These are phyloP conservation scores for Cutaneotrichosporon daszewskae DNA, from an alignment of 1,284 basidiomycete species.

Conservation along the genomic window DNA sequence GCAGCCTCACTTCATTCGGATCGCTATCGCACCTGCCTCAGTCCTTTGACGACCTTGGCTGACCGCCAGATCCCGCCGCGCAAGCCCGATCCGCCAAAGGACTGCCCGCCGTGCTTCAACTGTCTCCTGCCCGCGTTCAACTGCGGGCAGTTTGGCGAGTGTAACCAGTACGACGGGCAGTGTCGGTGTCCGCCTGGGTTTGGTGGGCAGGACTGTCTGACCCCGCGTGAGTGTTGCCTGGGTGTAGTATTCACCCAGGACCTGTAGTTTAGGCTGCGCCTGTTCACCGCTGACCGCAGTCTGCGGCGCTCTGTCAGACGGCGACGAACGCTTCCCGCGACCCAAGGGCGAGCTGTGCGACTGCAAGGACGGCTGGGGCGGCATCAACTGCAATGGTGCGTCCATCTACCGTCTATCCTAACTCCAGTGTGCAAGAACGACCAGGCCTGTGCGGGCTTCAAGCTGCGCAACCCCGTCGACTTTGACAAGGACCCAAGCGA, in stretches of 20 bases:
- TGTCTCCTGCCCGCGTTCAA: slow-evolving; percentile 74
- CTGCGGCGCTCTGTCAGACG: slow-evolving; percentile 87
- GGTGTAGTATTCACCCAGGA: too few species aligned
- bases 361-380: slow-evolving; percentile 89
- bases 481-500: slow-evolving; percentile 39
- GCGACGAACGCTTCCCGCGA: slow-evolving; percentile 72
- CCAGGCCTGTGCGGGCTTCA: slow-evolving; percentile 68
- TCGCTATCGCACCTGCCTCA: too few species aligned
- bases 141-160: slow-evolving; percentile 78
- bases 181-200: slow-evolving; percentile 87
- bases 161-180: slow-evolving; percentile 80
- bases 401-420: neutral
- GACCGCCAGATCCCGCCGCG: slow-evolving; percentile 23
- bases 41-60: too few species aligned
- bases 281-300: slow-evolving; percentile 49
- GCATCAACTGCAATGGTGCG: slow-evolving; percentile 90
- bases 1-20: too few species aligned
- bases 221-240: slow-evolving; percentile 67
- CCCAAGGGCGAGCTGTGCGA: slow-evolving; percentile 70
- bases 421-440: slow-evolving; percentile 73
- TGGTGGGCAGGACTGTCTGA: slow-evolving; percentile 82
- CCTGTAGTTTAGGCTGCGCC: neutral
- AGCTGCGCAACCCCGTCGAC: slow-evolving; percentile 50
- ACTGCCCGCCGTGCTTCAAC: slow-evolving; percentile 66
- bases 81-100: slow-evolving; percentile 17